These are phyloP conservation scores for Talaromyces sp. DNA, from an alignment of 2,329 filamentous ascomycete species.

Conservation along the genomic window DNA sequence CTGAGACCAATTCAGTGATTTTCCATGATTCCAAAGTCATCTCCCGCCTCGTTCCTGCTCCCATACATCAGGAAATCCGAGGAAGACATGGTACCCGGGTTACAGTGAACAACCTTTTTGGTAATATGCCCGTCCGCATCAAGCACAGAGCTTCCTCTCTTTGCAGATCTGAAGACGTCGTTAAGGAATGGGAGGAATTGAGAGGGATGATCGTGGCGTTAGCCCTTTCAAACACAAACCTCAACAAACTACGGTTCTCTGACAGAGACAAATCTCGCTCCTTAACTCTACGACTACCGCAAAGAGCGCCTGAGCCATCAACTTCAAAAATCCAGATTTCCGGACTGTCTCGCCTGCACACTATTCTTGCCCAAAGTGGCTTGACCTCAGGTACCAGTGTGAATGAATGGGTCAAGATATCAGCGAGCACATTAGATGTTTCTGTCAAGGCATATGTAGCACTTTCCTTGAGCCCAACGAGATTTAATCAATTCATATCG, in stretches of 20 bases:
- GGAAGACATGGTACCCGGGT: slow-evolving; percentile 70
- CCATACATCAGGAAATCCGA: slow-evolving; percentile 54
- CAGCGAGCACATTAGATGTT: slow-evolving; percentile 60
- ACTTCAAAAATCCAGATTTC: slow-evolving; percentile 40
- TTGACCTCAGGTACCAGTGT: slow-evolving; percentile 54
- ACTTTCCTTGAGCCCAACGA: slow-evolving; percentile 64
- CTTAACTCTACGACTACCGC: slow-evolving; percentile 30
- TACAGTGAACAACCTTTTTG: slow-evolving; percentile 76
- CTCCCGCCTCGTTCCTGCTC: slow-evolving; percentile 60
- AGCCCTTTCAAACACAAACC: slow-evolving; percentile 64
- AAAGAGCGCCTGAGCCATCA: not conserved
- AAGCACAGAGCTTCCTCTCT: slow-evolving; percentile 65
- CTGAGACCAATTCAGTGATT: slow-evolving; percentile 58
- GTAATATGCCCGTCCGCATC: slow-evolving; percentile 83
- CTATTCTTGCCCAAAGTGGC: slow-evolving; percentile 62
- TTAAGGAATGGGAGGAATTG: slow-evolving; percentile 64
- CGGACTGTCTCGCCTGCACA: slow-evolving; percentile 9
- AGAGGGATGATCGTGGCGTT: slow-evolving; percentile 58
- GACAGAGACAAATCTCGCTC: slow-evolving; percentile 47
- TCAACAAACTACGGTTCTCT: slow-evolving; percentile 56
- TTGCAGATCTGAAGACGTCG: slow-evolving; percentile 50
- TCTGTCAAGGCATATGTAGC: slow-evolving; percentile 69
- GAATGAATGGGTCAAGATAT: slow-evolving; percentile 65
- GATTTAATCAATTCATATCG: slow-evolving; percentile 74
- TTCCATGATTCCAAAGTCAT: slow-evolving; percentile 68